phyloP scores from a whole-genome alignment of 2,329 filamentous ascomycete genomes.

The Colletotrichum sansevieriae region DNA sequence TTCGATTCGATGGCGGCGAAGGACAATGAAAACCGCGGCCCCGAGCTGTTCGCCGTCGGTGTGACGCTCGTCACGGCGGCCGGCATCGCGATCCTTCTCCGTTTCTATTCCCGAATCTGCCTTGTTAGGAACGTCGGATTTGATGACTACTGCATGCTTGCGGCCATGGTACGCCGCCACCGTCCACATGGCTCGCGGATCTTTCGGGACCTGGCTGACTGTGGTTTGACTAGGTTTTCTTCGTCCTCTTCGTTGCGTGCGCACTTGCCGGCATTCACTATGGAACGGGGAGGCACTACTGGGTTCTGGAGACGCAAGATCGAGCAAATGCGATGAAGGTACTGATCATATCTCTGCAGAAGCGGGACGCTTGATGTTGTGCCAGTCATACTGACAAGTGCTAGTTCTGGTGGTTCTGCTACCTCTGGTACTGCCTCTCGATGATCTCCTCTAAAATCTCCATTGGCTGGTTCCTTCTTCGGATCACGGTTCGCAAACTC shows the following conservation, averaged over 20 bases:
- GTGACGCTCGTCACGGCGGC: slow-evolving; percentile 48
- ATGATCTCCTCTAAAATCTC: slow-evolving; percentile 53
- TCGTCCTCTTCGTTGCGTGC: slow-evolving; percentile 51
- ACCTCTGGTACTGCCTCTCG: slow-evolving; percentile 53
- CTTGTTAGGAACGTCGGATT: slow-evolving; percentile 55
- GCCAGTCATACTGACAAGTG: neutral
- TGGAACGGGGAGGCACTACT: slow-evolving; percentile 57
- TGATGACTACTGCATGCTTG: slow-evolving; percentile 56
- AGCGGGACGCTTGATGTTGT: neutral
- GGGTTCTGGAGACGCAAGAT: slow-evolving; percentile 47
- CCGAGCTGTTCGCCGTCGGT: slow-evolving; percentile 50
- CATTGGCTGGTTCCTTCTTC: slow-evolving; percentile 46
- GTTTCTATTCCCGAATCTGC: slow-evolving; percentile 51
- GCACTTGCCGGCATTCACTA: slow-evolving; percentile 53
- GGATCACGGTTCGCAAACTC: slow-evolving; percentile 43
- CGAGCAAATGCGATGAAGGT: slow-evolving; percentile 54
- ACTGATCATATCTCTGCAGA: neutral
- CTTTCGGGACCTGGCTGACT: slow-evolving; percentile 29
- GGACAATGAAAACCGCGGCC: slow-evolving; percentile 49
- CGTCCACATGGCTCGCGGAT: neutral
- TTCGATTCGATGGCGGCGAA: slow-evolving; percentile 20
- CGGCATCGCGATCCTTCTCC: slow-evolving; percentile 47
- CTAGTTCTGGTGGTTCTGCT: slow-evolving; percentile 56
- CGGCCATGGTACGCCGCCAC: slow-evolving; percentile 49
- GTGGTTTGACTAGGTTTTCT: slow-evolving; percentile 47